Evolutionary conservation across 371 early-diverging fungal genomes (phyloP).

Genomic region (Mucor mucedo): DNA sequence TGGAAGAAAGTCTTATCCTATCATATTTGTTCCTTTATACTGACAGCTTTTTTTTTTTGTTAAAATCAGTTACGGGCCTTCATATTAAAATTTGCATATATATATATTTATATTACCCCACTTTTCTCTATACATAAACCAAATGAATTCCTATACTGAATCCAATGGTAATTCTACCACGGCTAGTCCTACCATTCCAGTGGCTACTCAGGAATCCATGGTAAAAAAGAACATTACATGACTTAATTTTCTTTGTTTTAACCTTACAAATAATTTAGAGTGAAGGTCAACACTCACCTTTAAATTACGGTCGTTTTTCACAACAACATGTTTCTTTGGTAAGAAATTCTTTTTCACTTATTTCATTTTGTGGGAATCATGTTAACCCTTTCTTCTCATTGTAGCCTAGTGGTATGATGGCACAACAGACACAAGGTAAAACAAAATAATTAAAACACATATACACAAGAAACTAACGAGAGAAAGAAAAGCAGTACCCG

Average conservation of each 20-base stretch:
- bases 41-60: slow-evolving; percentile 35
- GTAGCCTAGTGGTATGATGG: slow-evolving; percentile 39
- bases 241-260: too few relatives aligned
- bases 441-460: neutral
- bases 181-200: neutral
- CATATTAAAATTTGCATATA: neutral
- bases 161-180: slow-evolving; percentile 7
- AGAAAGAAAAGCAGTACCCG: too few relatives aligned
- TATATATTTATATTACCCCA: neutral
- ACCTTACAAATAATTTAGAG: slow-evolving; percentile 8
- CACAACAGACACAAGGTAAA: slow-evolving; percentile 38
- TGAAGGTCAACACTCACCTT: slow-evolving; percentile 21
- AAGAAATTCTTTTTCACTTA: neutral
- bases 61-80: neutral
- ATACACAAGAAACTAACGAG: too few relatives aligned
- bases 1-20: slow-evolving; percentile 33
- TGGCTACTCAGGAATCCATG: slow-evolving; percentile 8
- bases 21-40: slow-evolving; percentile 22
- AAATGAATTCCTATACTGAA: slow-evolving; percentile 19
- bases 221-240: slow-evolving; percentile 1
- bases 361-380: neutral
- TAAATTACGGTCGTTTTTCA: slow-evolving; percentile 10
- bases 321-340: slow-evolving; percentile 25
- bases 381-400: neutral
- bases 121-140: neutral